Evolutionary conservation across 306 rosid species (phyloP), one percentile per base, ranked within the genome.

Genomic region (Inga laurina): DNA sequence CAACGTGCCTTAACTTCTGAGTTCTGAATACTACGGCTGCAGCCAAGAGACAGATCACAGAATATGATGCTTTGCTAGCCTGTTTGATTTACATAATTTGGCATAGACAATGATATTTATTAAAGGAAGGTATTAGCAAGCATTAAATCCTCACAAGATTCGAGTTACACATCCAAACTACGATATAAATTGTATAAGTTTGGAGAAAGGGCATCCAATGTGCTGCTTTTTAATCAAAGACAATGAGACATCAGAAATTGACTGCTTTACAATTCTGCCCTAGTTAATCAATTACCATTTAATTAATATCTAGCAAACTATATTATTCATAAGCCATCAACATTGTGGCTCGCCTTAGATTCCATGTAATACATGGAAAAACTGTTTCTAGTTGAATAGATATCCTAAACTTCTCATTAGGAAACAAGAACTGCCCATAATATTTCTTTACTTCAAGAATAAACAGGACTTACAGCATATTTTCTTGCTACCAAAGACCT

Each of bases 131-230:
- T 56, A 41, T 62, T 71, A 11, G 51, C 51, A 16, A 39, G 41
- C 37, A 59, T 35, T 73, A 45, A 32, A 71, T 44, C 72, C 34
- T 83, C 44, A 44, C 41, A 71, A 37, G 78, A 77, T 62, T 32
- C 79, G 49, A 56, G 30, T 66, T 74, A 72, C 70, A 75, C 74
- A 79, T 7, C 21, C 68, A 75, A n/a, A 49, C 73, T 15, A 45
- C 75, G 54, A 43, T 45, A 74, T 45, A 41, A 74, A 46, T 34
- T 64, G 13, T 21, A 10, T 4, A 16, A 24, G 44, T 34, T 61
- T 22, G 65, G 24, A 71, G 74, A 45, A 45, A 66, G 34, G 35
- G 12, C 13, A 73, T 8, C 24, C 22, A 81, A 24, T 22, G 67
- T 21, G 22, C 66, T 74, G 69, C 30, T 32, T 34, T 66, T 10